These are phyloP conservation scores for Calendula officinalis DNA, from an alignment of 129 eudicot genomes.

Conservation along the genomic window DNA sequence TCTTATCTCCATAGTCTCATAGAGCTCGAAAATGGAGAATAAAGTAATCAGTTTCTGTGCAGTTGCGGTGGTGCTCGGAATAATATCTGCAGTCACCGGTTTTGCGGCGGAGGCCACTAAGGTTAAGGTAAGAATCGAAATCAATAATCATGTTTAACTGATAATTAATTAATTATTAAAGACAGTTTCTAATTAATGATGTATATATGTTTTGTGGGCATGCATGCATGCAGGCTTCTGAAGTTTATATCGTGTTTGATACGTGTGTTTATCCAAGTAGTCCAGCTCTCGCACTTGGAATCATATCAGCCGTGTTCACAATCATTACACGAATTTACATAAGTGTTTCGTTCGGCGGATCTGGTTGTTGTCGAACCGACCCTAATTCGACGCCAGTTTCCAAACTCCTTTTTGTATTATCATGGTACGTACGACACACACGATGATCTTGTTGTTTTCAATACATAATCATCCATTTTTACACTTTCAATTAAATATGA, in stretches of 20 bases:
- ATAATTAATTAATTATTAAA: not conserved
- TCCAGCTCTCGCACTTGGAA: constrained; percentile 34
- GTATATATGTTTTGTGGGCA: not conserved
- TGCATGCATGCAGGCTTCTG: constrained; percentile 25
- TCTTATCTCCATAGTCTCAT: not conserved
- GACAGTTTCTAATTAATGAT: no score
- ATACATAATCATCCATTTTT: no score
- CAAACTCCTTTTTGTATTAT: constrained; percentile 28
- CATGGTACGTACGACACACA: constrained; percentile 27
- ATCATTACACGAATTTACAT: constrained; percentile 32
- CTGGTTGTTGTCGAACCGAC: constrained; percentile 23
- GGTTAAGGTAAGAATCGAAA: constrained; percentile 28
- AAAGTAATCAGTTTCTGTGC: constrained; percentile 11
- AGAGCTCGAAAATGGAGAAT: constrained; percentile 20
- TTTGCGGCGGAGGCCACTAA: constrained; percentile 34
- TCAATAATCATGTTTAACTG: not conserved
- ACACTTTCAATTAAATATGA: no score
- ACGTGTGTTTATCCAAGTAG: constrained; percentile 38
- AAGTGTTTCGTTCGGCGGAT: constrained; percentile 30
- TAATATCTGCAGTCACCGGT: constrained; percentile 33
- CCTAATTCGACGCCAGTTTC: constrained; percentile 29
- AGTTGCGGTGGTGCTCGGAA: constrained; percentile 24
- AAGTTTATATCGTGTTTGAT: constrained; percentile 8
- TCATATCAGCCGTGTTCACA: constrained; percentile 29
- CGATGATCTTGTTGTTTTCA: not conserved